A percentile compares a stretch with the other conserved stretches of the same genome.
phyloP scores from a whole-genome alignment of 805 yeast genomes.

The Millerozyma miso region DNA sequence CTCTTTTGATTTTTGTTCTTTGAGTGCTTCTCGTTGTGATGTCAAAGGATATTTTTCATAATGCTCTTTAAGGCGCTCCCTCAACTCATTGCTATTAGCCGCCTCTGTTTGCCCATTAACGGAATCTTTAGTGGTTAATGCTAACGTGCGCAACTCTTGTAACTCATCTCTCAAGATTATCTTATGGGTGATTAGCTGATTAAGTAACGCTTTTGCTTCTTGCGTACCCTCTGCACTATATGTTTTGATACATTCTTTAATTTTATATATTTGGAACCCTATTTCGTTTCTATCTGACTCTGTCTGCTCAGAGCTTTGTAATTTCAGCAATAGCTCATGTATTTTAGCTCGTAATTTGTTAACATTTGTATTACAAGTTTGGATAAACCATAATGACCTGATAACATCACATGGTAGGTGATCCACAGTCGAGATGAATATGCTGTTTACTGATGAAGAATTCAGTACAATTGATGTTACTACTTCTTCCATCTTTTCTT shows the following conservation, averaged over 20 bases:
- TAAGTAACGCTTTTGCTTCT: constrained; percentile 24
- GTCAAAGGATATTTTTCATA: constrained; percentile 30
- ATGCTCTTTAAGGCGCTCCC: constrained; percentile 29
- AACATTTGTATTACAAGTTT: constrained; percentile 28
- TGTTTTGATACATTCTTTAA: constrained; percentile 8
- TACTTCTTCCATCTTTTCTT: constrained; percentile 1
- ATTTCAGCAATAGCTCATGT: constrained; percentile 12
- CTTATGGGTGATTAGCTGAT: constrained; percentile 29
- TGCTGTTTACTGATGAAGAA: constrained; percentile 27
- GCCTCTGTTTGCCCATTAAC: background rate
- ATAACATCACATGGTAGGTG: constrained; percentile 42
- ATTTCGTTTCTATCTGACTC: constrained; percentile 1
- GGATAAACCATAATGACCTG: constrained; percentile 41
- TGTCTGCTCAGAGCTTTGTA: constrained; percentile 5
- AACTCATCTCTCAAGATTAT: constrained; percentile 21
- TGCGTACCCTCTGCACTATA: constrained; percentile 18
- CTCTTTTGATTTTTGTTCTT: constrained; percentile 19
- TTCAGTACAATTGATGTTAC: constrained; percentile 15
- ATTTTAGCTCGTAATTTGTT: constrained; percentile 18
- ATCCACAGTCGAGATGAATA: constrained; percentile 40
- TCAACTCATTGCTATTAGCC: constrained; percentile 11
- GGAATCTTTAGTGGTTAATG: constrained; percentile 9
- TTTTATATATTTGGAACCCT: constrained; percentile 5
- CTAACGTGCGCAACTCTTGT: constrained; percentile 17
- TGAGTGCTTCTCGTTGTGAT: constrained; percentile 36